Conservation (phyloP, 768 basidiomycete genomes). For the Galerina marginata region DNA sequence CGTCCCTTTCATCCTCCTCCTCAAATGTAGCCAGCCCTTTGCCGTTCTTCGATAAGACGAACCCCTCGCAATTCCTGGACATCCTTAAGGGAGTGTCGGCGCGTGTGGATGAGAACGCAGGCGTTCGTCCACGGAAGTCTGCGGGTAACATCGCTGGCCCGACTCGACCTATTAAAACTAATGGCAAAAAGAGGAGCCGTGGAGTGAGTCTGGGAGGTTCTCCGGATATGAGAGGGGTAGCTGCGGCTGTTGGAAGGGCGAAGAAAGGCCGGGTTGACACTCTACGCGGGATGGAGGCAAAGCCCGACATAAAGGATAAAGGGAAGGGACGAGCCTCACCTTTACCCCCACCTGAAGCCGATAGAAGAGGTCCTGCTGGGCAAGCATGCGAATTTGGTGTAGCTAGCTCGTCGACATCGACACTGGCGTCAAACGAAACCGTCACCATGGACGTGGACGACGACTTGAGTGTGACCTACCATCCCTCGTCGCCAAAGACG, state of each 20-base stretch:
- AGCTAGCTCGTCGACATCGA: neutral
- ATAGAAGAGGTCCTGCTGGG: neutral
- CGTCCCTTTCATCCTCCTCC: neutral
- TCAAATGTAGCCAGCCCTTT: slow-evolving; percentile 6
- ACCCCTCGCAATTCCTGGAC: slow-evolving; percentile 34
- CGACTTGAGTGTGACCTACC: too few species aligned
- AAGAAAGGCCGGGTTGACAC: slow-evolving; percentile 13
- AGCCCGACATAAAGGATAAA: neutral
- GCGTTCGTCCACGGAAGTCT: neutral
- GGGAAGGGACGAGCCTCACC: slow-evolving; percentile 7
- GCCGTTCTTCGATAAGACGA: slow-evolving; percentile 23
- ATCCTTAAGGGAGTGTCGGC: slow-evolving; percentile 42
- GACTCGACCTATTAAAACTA: neutral
- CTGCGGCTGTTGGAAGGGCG: neutral
- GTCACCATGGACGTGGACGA: too few species aligned
- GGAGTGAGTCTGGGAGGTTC: slow-evolving; percentile 5
- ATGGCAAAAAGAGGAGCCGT: slow-evolving; percentile 8
- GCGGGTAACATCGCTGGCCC: neutral
- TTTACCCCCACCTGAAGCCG: neutral
- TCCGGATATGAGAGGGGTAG: neutral
- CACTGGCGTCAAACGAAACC: neutral
- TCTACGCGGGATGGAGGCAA: neutral
- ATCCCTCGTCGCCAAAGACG: neutral
- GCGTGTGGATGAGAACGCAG: slow-evolving; percentile 7
- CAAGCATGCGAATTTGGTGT: neutral